phyloP scores from a whole-genome alignment of 1,284 basidiomycete species.

The Paramarasmius palmivorus region DNA sequence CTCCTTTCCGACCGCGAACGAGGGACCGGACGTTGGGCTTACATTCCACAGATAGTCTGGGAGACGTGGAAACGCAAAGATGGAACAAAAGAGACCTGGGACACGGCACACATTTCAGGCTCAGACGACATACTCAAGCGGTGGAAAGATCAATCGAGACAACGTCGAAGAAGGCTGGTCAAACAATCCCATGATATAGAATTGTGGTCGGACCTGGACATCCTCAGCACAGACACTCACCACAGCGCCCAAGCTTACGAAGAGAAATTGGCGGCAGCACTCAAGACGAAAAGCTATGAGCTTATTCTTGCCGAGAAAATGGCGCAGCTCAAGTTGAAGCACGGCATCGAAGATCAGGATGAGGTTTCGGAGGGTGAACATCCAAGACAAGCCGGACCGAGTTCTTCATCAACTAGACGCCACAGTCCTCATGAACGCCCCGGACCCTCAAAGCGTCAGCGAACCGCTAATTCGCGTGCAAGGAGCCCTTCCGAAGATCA shows the following conservation, averaged over 20 bases:
- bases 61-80: not conserved
- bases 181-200: not conserved
- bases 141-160: not conserved
- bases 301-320: not conserved
- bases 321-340: not conserved
- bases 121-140: not conserved
- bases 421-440: no score
- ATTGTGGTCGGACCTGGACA: not conserved
- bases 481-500: no score
- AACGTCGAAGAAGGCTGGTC: not conserved
- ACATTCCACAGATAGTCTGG: not conserved
- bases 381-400: no score
- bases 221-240: not conserved
- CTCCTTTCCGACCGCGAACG: no score
- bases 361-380: no score
- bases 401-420: no score
- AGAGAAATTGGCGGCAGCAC: not conserved
- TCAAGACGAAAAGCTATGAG: not conserved
- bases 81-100: not conserved
- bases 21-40: no score
- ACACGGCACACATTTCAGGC: not conserved
- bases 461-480: no score
- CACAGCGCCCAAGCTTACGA: not conserved
- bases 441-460: no score
- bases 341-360: not conserved